Percentiles rank a stretch among this genome's conserved stretches.
phyloP scores from a whole-genome alignment of 371 early-diverging fungal genomes.

The Encephalitozoon intestinalis region DNA sequence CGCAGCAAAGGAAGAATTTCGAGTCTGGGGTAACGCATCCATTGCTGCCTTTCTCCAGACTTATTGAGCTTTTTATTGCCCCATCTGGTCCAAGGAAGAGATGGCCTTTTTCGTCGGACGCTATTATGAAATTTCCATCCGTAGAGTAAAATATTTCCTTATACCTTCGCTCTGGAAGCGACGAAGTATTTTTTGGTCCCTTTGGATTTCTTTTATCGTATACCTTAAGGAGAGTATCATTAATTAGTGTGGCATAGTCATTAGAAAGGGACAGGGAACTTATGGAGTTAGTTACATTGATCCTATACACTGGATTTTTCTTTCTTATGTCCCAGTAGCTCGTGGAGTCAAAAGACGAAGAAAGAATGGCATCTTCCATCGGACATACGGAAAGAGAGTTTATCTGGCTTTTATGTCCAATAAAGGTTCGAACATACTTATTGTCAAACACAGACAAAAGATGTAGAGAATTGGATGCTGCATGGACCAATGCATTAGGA shows the following conservation, averaged over 20 bases:
- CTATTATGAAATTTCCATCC: slow-evolving; percentile 8
- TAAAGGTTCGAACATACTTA: slow-evolving; percentile 15
- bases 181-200: neutral
- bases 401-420: slow-evolving; percentile 1
- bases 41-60: slow-evolving; percentile 2
- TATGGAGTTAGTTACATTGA: neutral
- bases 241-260: slow-evolving; percentile 21
- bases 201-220: slow-evolving; percentile 33
- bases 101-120: neutral
- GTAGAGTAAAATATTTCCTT: slow-evolving; percentile 8
- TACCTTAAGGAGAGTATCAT: slow-evolving; percentile 21
- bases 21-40: slow-evolving; percentile 27
- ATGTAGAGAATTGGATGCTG: neutral
- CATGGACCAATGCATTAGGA: slow-evolving; percentile 32
- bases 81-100: slow-evolving; percentile 5
- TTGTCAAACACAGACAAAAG: slow-evolving; percentile 39
- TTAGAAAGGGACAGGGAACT: neutral
- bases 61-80: neutral
- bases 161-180: slow-evolving; percentile 4
- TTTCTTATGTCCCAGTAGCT: slow-evolving; percentile 38
- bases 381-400: slow-evolving; percentile 14
- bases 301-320: slow-evolving; percentile 24
- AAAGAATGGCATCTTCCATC: slow-evolving; percentile 6
- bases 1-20: slow-evolving; percentile 15
- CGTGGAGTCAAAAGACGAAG: neutral